Percentiles rank a stretch among this genome's conserved stretches.
These are phyloP conservation scores for Phytophthora europaea DNA, from an alignment of 352 stramenopile species.

Conservation along the genomic window DNA sequence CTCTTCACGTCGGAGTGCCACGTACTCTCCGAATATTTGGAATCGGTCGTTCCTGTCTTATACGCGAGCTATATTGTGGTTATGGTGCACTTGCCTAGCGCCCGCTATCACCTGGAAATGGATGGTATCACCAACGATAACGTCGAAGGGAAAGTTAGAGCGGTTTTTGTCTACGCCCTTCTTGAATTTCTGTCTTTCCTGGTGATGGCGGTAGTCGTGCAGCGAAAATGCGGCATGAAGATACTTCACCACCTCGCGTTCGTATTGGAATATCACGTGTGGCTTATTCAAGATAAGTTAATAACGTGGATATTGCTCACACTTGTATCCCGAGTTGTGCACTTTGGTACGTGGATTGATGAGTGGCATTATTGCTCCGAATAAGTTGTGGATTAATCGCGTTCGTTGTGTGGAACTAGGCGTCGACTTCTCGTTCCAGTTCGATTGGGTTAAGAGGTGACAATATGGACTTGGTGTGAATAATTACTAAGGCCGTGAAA, in stretches of 20 bases:
- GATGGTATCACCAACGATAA: neutral
- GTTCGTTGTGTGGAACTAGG: neutral
- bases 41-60: conserved; percentile 39
- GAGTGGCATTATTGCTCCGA: neutral
- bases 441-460: conserved; percentile 8
- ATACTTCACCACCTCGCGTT: conserved; percentile 34
- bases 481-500: no score
- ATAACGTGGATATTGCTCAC: conserved; percentile 10
- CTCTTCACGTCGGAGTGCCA: conserved; percentile 42
- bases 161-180: conserved; percentile 19
- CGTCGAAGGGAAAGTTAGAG: conserved; percentile 1
- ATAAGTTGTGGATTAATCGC: neutral
- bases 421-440: conserved; percentile 27
- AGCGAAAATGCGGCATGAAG: conserved; percentile 17
- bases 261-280: conserved; percentile 35
- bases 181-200: conserved; percentile 37
- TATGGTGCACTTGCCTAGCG: conserved; percentile 34
- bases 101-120: conserved; percentile 20
- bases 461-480: no score
- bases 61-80: conserved; percentile 24
- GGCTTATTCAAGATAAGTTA: conserved; percentile 25
- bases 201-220: conserved; percentile 13
- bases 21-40: conserved; percentile 44
- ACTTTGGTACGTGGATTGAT: conserved; percentile 6
- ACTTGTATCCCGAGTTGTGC: conserved; percentile 4